Base-by-base conservation (phyloP, 768 basidiomycete species). In the Lentinus tigrinus region DNA sequence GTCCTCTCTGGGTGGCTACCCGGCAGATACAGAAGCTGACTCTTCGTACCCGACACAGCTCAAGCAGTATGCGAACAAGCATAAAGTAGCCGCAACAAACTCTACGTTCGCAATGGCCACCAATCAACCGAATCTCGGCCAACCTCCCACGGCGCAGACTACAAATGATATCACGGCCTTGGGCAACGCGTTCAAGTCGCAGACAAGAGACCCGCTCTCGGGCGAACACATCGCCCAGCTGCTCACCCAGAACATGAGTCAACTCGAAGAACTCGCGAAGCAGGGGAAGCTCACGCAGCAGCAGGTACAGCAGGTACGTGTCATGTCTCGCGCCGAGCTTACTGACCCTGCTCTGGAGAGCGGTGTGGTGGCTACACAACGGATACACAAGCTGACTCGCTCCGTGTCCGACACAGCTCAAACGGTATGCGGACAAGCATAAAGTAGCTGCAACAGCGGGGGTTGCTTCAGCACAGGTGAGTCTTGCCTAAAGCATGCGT, bases 221-320 rank as follows among this genome's bases (percentile, higher is more conserved):
- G 79, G 82, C 53, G 86, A 88, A 63, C 79, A 78, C 58, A 82
- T 89, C 62, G 85, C 88, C 0, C 80, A 83, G 57, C 76, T 88
- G 16, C 80, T 89, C 43, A 73, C 84, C 3, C 76, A 82, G 52
- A 91, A 89, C 69, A 90, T 89, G 87, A 76, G 75, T 27, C 84
- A 80, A 49, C 73, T 83, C 13, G 74, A 75, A 27, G 78, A 83
- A 56, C 78, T 91, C 19, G 86, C 87, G n/a, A 85, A 87, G 66
- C 86, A 89, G 62, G 89, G 89, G 19, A 89, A 88, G 72, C 80
- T 91, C 14, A 87, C 81, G 48, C 84, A 85, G 51, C 74, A 77
- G 56, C 89, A 91, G 73, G 85, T 90, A 42, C 75, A 83, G 54
- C 86, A 89, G 81, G 89, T 88, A 57, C 58, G 70, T 59, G 38